These are phyloP conservation scores for Alternaria alternata DNA, from an alignment of 2,329 filamentous ascomycete genomes.

Conservation along the genomic window DNA sequence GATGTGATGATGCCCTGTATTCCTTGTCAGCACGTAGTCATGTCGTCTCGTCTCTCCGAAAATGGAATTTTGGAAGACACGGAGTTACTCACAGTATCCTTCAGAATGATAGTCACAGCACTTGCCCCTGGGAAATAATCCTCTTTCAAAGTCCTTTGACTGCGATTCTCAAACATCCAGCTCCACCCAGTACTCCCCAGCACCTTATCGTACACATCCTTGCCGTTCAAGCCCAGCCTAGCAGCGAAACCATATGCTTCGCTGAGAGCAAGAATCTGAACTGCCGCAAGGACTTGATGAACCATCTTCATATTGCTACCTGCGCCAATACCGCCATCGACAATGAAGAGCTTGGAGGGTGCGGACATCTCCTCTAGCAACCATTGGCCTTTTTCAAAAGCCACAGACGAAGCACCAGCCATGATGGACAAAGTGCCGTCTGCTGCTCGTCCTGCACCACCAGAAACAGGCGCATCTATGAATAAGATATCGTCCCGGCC, in stretches of 20 bases:
- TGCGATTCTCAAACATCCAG: constrained; percentile 67
- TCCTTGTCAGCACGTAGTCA: constrained; percentile 6
- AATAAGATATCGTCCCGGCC: constrained; percentile 70
- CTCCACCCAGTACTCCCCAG: constrained; percentile 55
- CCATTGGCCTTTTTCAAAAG: constrained; percentile 64
- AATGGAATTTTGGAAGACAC: too few species aligned
- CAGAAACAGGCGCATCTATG: constrained; percentile 77
- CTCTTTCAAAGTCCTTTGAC: constrained; percentile 61
- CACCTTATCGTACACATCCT: constrained; percentile 59
- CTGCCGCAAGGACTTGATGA: constrained; percentile 66
- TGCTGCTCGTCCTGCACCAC: constrained; percentile 72
- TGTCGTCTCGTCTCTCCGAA: background rate
- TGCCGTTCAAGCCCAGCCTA: constrained; percentile 61
- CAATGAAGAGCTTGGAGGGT: constrained; percentile 64
- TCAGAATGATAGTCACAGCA: constrained; percentile 58
- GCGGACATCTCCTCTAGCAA: constrained; percentile 72
- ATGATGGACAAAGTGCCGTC: constrained; percentile 80
- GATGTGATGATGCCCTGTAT: constrained; percentile 70
- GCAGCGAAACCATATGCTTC: constrained; percentile 67
- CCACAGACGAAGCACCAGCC: constrained; percentile 67
- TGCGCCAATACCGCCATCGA: constrained; percentile 61
- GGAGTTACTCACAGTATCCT: constrained; percentile 50
- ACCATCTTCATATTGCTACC: constrained; percentile 67
- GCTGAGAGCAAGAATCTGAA: constrained; percentile 64
- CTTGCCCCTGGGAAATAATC: constrained; percentile 57